These are phyloP conservation scores for Apiotrichum gracile DNA, from an alignment of 1,284 basidiomycete genomes.

Conservation along the genomic window DNA sequence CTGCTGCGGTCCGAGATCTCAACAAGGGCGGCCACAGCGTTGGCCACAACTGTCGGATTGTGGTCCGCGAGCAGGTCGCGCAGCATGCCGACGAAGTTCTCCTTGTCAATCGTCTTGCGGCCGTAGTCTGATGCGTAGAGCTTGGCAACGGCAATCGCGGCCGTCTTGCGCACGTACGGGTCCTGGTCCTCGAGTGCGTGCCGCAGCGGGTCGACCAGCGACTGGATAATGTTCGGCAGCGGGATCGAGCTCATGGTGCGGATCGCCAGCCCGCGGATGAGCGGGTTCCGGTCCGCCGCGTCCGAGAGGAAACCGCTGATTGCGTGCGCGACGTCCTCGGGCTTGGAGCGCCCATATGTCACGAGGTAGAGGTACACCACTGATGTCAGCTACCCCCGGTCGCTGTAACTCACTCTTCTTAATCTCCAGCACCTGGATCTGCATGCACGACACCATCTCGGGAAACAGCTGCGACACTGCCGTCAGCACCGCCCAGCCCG, in stretches of 20 bases:
- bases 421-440: slow-evolving; percentile 70
- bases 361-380: slow-evolving; percentile 97
- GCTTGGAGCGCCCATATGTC: slow-evolving; percentile 95
- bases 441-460: slow-evolving; percentile 96
- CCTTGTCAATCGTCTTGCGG: slow-evolving; percentile 72
- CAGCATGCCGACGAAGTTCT: slow-evolving; percentile 83
- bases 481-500: slow-evolving; percentile 4
- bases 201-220: slow-evolving; percentile 88
- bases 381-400: slow-evolving; percentile 37
- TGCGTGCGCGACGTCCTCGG: slow-evolving; percentile 89
- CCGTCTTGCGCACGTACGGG: slow-evolving; percentile 96
- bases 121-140: slow-evolving; percentile 89
- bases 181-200: slow-evolving; percentile 88
- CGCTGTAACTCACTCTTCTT: slow-evolving; percentile 76
- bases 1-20: slow-evolving; percentile 67
- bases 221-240: slow-evolving; percentile 95
- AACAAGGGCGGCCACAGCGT: slow-evolving; percentile 89
- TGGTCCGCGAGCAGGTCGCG: slow-evolving; percentile 69
- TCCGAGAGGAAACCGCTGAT: slow-evolving; percentile 96
- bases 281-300: slow-evolving; percentile 88
- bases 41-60: slow-evolving; percentile 95
- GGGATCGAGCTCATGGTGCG: slow-evolving; percentile 96
- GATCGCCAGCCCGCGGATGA: slow-evolving; percentile 91
- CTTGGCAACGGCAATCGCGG: slow-evolving; percentile 89
- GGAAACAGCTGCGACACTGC: slow-evolving; percentile 94